Evolutionary conservation across 495 filamentous ascomycete genomes (phyloP), one percentile per base, ranked within the genome.

Genomic region (Xylaria sp.): DNA sequence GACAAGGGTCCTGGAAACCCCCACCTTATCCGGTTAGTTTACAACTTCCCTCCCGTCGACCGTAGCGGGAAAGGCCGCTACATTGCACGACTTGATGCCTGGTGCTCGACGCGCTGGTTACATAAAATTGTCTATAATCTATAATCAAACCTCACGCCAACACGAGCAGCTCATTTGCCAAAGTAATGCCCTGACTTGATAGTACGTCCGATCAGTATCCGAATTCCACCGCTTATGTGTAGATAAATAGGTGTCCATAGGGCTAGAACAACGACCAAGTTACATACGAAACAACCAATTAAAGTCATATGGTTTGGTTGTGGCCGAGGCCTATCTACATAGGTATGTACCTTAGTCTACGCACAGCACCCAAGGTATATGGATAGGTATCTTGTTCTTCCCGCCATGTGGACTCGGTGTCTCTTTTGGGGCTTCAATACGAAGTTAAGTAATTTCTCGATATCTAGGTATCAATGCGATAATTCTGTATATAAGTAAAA

Each of bases 1-100:
- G 17, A 17, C 44, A 52, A 52, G 44, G 44, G 29, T 5, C 62
- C 62, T 29, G 21, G 61, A 44, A 52, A 4, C 8, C 31, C 14
- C 26, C 61, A 7, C 62, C 44, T 33, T 40, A 52, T 66, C 24
- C 8, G 19, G 62, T 52, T 66, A 48, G 61, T 33, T n/a, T 15
- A 19, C 19, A 7, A 46, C 17, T 1, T 44, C 24, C 26, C 12
- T 48, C 21, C 21, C 58, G 9, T 21, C 58, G 0, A 41, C n/a
- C n/a, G 5, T 26, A 53, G 64, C 64, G 64, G 64, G 64, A 67
- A 55, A 67, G 48, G 64, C 48, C 64, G 64, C 37, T 17, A 43
- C n/a, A n/a, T n/a, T n/a, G n/a, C 59, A 62, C 37, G 35, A 62
- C 37, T 21, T 24, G 2, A 29, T 19, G 29, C 11, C 58, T 62